These are phyloP conservation scores for Cicer cuneatum DNA, from an alignment of 306 rosid species.

Conservation along the genomic window DNA sequence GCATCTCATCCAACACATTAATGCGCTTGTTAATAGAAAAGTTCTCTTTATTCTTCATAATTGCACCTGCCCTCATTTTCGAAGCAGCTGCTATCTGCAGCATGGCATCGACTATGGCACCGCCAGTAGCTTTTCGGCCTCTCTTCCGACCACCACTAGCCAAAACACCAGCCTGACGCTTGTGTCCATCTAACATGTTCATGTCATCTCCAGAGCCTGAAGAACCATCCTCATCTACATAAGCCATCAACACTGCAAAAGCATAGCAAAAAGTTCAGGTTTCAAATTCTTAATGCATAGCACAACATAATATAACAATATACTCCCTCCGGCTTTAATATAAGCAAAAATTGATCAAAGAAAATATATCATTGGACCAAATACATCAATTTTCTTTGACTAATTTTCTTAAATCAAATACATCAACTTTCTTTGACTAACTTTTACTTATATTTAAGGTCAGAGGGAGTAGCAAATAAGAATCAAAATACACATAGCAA, in stretches of 20 bases:
- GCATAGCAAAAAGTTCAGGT: conserved; percentile 42
- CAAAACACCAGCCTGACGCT: conserved; percentile 68
- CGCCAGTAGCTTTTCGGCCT: conserved; percentile 83
- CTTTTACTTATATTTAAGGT: no score
- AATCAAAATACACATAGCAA: neutral
- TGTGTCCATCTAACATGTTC: conserved; percentile 69
- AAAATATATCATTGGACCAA: no score
- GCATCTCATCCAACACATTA: conserved; percentile 77
- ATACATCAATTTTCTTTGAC: no score
- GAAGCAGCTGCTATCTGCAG: conserved; percentile 88
- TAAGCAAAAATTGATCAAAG: no score
- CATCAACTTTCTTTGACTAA: no score
- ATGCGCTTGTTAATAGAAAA: conserved; percentile 84
- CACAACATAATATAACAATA: neutral
- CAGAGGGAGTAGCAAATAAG: neutral
- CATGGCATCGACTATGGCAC: conserved; percentile 91
- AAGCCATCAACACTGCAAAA: conserved; percentile 56
- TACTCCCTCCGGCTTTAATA: no score
- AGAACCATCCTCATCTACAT: conserved; percentile 78
- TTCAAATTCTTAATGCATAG: conserved; percentile 25
- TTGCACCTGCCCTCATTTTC: conserved; percentile 81
- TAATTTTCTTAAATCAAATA: no score
- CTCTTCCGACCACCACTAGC: conserved; percentile 70
- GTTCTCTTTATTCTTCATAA: conserved; percentile 74
- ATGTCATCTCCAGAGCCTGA: conserved; percentile 82